Base-by-base conservation (phyloP, 2,329 filamentous ascomycete genomes). In the Geosmithia morbida region DNA sequence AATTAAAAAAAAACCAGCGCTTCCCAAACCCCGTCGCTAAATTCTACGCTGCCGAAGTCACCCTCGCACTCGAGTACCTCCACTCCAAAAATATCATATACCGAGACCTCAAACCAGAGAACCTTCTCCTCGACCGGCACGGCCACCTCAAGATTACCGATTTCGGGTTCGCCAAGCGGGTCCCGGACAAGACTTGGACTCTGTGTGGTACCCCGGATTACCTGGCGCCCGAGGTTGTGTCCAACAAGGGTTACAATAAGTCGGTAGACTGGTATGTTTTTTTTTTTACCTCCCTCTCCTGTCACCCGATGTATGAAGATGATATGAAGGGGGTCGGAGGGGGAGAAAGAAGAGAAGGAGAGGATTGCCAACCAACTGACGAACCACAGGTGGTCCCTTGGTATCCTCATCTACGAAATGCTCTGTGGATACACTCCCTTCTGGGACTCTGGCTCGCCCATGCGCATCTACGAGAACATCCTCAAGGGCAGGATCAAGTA, bases 391-490 rank as follows among this genome's bases (percentile, higher is more conserved):
- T 98, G 92, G 92, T 97, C 90, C 47, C 75, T 98, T 49, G 92
- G 92, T 43, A 97, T 98, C 61, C 71, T 98, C 56, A 97, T 98
- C 64, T 98, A 96, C 65, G 92, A 98, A 73, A 98, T 98, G 92
- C 78, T 98, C 39, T 97, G 92, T 62, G 92, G 92, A 26, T 98
- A 96, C 67, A 98, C 92, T 5, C 92, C 92, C 5, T 98, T 98
- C 71, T 98, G 92, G 90, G 92, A 98, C 64, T 87, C 86, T 57
- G 92, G 90, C 48, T 95, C 87, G 43, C 90, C 92, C 2, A 94
- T 98, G 79, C 96, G 95, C 68, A 98, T 98, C 59, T 98, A 98
- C 69, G 92, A 98, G 70, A 98, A 98, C 64, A 98, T 98, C 59
- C 77, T 98, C 53, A 89, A 88, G 60, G 92, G 90, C 50, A 83